These are phyloP conservation scores for Pyricularia sp. DNA, from an alignment of 2,329 filamentous ascomycete genomes.

Conservation along the genomic window DNA sequence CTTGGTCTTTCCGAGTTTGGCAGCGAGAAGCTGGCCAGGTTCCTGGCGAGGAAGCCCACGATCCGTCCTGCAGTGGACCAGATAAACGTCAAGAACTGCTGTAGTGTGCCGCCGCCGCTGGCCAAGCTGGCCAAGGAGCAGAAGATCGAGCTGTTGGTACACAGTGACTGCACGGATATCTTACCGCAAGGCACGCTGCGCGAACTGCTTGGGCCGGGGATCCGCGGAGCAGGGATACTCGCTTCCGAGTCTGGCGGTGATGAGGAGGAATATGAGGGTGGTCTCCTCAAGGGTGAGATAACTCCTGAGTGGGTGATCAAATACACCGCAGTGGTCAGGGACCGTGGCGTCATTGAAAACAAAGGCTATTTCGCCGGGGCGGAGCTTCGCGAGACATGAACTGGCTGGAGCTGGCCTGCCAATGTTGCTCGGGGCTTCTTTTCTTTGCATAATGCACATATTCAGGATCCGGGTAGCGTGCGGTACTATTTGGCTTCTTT, in stretches of 20 bases:
- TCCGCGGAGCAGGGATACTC: constrained; percentile 63
- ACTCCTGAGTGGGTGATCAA: constrained; percentile 91
- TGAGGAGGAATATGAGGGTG: constrained; percentile 22
- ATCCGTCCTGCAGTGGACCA: constrained; percentile 78
- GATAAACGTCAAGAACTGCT: constrained; percentile 93
- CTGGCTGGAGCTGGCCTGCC: background rate
- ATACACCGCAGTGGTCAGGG: constrained; percentile 88
- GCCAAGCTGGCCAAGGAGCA: constrained; percentile 72
- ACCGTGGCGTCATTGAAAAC: constrained; percentile 92
- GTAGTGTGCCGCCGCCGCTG: constrained; percentile 82
- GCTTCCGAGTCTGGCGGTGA: constrained; percentile 28
- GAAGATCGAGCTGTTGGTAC: constrained; percentile 77
- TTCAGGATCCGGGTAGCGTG: background rate
- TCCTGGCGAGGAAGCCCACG: constrained; percentile 41
- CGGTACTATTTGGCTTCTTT: background rate
- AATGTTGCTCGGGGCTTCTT: background rate
- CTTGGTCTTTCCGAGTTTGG: constrained; percentile 89
- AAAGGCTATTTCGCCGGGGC: constrained; percentile 94
- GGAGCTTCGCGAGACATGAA: constrained; percentile 39
- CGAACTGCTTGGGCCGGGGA: constrained; percentile 64
- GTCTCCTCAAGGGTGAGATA: constrained; percentile 57
- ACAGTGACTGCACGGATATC: constrained; percentile 88
- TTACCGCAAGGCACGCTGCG: constrained; percentile 73
- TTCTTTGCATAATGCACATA: background rate
- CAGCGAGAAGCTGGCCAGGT: constrained; percentile 63